Percentiles rank a stretch among this genome's conserved stretches.
phyloP scores from a whole-genome alignment of 2,329 filamentous ascomycete species.

The Ambrosiella xylebori region DNA sequence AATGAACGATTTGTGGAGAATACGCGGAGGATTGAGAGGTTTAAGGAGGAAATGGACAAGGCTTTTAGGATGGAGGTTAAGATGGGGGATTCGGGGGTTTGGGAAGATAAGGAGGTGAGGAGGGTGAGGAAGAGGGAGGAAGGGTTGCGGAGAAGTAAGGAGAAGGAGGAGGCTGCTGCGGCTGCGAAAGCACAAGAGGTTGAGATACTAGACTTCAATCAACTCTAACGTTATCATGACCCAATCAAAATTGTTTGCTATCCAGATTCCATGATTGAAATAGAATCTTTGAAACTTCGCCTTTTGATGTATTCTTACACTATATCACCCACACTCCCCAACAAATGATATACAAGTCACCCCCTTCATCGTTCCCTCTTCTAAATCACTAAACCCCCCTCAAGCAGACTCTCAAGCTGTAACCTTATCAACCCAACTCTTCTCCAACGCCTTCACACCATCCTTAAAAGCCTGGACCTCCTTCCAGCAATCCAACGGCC shows the following conservation, averaged over 20 bases:
- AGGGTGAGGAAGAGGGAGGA: conserved; percentile 40
- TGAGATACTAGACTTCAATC: not conserved
- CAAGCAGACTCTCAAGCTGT: conserved; percentile 15
- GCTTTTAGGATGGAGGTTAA: conserved; percentile 10
- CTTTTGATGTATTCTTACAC: conserved; percentile 8
- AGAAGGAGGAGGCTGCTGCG: not conserved
- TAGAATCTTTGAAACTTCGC: not conserved
- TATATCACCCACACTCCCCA: not conserved
- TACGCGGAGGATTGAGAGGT: conserved; percentile 46
- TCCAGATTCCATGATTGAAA: too few relatives aligned
- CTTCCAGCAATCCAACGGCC: conserved; percentile 84
- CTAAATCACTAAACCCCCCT: not conserved
- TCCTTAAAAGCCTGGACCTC: conserved; percentile 84
- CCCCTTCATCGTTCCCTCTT: not conserved
- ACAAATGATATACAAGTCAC: not conserved
- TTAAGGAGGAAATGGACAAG: conserved; percentile 32
- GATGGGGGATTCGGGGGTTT: conserved; percentile 22
- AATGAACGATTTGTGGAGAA: conserved; percentile 63
- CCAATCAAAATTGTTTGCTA: not conserved
- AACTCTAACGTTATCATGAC: not conserved
- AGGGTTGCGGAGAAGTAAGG: conserved; percentile 29
- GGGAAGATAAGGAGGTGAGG: conserved; percentile 37
- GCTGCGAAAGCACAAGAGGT: not conserved
- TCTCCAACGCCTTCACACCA: conserved; percentile 75
- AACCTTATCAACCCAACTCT: conserved; percentile 72